phyloP scores from a whole-genome alignment of 176 grass and related monocot genomes.

The Aegilops speltoides region DNA sequence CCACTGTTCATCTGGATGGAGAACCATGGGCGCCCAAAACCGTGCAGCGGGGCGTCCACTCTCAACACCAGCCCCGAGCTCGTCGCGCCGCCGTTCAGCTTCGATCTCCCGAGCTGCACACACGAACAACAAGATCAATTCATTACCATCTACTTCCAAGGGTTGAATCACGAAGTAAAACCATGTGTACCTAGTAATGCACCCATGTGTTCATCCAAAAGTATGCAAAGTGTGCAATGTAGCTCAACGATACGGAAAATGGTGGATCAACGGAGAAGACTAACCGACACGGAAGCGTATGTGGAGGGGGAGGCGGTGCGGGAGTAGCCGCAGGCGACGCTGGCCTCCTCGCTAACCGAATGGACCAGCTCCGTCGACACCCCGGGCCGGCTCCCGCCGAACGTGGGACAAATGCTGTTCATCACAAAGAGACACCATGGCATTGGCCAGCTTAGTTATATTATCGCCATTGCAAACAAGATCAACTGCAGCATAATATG shows the following conservation, averaged over 20 bases:
- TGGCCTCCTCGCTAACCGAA: slow-evolving; percentile 36
- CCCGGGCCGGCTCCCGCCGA: slow-evolving; percentile 53
- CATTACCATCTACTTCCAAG: background rate
- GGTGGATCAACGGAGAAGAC: background rate
- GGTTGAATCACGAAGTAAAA: too few species aligned
- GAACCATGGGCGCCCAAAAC: slow-evolving; percentile 42
- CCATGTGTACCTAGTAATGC: too few species aligned
- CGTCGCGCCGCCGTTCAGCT: slow-evolving; percentile 38
- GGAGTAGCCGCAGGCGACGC: slow-evolving; percentile 54
- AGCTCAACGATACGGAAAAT: background rate
- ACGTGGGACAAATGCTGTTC: slow-evolving; percentile 46
- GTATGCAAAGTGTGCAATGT: background rate
- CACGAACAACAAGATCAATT: background rate
- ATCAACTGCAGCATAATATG: background rate
- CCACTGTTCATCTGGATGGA: slow-evolving; percentile 72
- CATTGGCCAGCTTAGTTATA: background rate
- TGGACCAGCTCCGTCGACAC: slow-evolving; percentile 51
- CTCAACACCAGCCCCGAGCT: slow-evolving; percentile 54
- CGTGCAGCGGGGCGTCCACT: slow-evolving; percentile 48
- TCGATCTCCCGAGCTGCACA: slow-evolving; percentile 56
- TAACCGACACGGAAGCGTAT: slow-evolving; percentile 58
- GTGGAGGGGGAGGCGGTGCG: slow-evolving; percentile 37
- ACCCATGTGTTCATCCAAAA: background rate
- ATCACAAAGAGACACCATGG: background rate
- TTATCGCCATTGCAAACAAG: background rate